Evolutionary conservation across 1,284 basidiomycete genomes (phyloP).

Genomic region (Psilocybe mexicana): DNA sequence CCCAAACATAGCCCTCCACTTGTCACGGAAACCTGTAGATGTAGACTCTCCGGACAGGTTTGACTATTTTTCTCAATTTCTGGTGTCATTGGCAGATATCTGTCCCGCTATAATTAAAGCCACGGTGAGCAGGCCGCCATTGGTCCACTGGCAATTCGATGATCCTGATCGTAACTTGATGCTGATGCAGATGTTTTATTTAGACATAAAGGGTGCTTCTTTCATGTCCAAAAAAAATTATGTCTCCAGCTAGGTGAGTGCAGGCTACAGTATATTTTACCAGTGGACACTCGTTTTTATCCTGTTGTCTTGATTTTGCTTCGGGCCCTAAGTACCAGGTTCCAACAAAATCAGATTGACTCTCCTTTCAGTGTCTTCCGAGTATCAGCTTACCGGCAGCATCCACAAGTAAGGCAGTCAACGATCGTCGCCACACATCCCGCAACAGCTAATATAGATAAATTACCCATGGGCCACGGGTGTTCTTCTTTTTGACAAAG

Average conservation of each 20-base stretch:
- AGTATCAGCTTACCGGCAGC: slow-evolving; percentile 29
- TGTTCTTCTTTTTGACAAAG: neutral
- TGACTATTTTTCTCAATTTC: neutral
- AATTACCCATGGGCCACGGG: neutral
- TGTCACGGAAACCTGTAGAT: neutral
- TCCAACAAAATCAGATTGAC: neutral
- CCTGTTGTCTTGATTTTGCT: slow-evolving; percentile 23
- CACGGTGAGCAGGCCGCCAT: too few relatives aligned
- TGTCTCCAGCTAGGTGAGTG: too few relatives aligned
- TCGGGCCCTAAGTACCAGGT: neutral
- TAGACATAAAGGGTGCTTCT: slow-evolving; percentile 4
- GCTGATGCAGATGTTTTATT: neutral
- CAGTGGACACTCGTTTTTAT: neutral
- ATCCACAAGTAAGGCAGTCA: slow-evolving; percentile 40
- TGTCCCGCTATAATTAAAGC: too few relatives aligned
- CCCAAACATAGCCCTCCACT: neutral
- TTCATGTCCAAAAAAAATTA: neutral
- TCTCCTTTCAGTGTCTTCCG: neutral
- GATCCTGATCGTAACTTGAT: too few relatives aligned
- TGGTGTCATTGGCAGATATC: neutral
- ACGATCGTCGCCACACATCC: slow-evolving; percentile 36
- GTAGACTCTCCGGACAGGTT: neutral
- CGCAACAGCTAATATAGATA: slow-evolving; percentile 30
- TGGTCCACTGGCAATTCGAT: too few relatives aligned
- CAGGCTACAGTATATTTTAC: too few relatives aligned